Evolutionary conservation across 176 grass and related monocot genomes (phyloP).

Genomic region (Leersia perrieri): DNA sequence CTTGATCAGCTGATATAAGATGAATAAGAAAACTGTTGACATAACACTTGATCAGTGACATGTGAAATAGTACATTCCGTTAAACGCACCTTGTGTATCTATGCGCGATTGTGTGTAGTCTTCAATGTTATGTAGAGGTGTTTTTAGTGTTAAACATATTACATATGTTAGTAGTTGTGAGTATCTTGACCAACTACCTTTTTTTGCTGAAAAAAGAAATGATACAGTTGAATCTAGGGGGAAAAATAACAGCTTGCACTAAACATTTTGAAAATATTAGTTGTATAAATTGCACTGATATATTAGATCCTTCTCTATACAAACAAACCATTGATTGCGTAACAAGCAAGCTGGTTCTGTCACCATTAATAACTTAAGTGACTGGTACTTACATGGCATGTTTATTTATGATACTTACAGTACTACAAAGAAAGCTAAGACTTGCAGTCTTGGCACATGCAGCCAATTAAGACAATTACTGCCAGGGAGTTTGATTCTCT

Average conservation of each 20-base stretch:
- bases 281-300: neutral
- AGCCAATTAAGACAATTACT: neutral
- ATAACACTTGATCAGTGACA: too few species aligned
- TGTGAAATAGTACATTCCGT: neutral
- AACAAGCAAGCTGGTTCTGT: slow-evolving; percentile 3
- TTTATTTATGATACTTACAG: neutral
- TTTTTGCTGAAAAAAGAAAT: neutral
- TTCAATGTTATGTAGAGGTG: slow-evolving; percentile 5
- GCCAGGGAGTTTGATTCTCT: neutral
- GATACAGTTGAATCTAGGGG: neutral
- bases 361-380: neutral
- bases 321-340: neutral
- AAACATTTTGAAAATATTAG: neutral
- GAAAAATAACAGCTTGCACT: too few species aligned
- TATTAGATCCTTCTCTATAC: neutral
- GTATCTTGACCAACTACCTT: neutral
- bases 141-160: neutral
- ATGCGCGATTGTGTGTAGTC: neutral
- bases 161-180: neutral
- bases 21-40: neutral
- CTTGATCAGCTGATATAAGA: slow-evolving; percentile 1
- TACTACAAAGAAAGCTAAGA: neutral
- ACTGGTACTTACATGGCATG: neutral
- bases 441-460: neutral
- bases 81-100: neutral